Evolutionary conservation across 306 rosid genomes (phyloP), one percentile per base, ranked within the genome.

Genomic region (Lablab purpureus): DNA sequence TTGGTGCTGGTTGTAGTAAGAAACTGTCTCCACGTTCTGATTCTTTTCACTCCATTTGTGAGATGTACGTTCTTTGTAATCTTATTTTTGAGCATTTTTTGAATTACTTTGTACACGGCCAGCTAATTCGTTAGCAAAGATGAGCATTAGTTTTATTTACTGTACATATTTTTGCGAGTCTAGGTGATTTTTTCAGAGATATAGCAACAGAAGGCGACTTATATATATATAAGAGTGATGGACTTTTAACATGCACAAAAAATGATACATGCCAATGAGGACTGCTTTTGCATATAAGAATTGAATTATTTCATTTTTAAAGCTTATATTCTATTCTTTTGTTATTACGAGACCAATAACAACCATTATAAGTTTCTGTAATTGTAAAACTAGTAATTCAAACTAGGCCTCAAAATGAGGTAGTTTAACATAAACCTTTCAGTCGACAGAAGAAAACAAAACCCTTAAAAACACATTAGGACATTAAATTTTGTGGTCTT

Each of bases 101-200:
- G 62, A 47, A 55, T 67, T 56, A 40, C 80, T 37, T 64, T 87
- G 92, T 89, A 84, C 49, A 85, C 82, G 77, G 18, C 51, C 34
- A 55, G 80, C 85, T 79, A 73, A 82, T 72, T 82, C 71, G 46
- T 82, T 19, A 81, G 74, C 64, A 74, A 54, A 75, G 17, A 4
- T 63, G 56, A 76, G 77, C 82, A 37, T 71, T 84, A 74, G 59
- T 80, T 21, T 79, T 6, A 28, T 40, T 51, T 82, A 52, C 28
- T 73, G 32, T 28, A 40, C 50, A 60, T 28, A 60, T 51, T 32
- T 67, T 78, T 69, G 21, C 19, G 68, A 55, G 37, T 27, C 25
- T 28, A 23, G 17, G 55, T 13, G 30, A 78, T 67, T 41, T 21
- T 59, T 54, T 23, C 22, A 36, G 81, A 22, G 34, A 78, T 50